phyloP scores from a whole-genome alignment of 1,139 yeast species.

The Nakaseomyces uthaithaninus region DNA sequence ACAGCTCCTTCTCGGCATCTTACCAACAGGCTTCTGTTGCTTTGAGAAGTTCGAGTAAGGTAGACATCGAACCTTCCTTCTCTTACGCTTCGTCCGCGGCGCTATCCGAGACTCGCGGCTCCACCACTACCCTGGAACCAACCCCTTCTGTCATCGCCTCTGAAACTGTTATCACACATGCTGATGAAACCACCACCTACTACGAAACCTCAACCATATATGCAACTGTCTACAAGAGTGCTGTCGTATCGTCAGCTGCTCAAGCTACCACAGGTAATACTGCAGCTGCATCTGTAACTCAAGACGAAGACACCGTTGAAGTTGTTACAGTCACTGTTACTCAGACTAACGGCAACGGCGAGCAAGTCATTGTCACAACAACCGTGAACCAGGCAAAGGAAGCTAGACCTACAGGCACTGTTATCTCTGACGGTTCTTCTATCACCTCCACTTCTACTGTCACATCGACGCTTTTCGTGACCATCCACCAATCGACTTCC shows the following conservation, averaged over 20 bases:
- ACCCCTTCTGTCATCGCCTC: slow-evolving; percentile 4
- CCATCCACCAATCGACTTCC: slow-evolving; percentile 3
- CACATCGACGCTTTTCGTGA: slow-evolving; percentile 8
- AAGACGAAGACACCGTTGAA: not conserved
- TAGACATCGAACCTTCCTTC: not conserved
- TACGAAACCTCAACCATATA: slow-evolving; percentile 8
- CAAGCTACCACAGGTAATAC: not conserved
- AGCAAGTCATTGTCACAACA: not conserved
- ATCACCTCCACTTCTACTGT: slow-evolving; percentile 7
- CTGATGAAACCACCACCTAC: slow-evolving; percentile 8
- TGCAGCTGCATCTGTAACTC: not conserved
- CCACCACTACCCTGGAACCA: slow-evolving; percentile 7
- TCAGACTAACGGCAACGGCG: slow-evolving; percentile 4
- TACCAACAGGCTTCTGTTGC: not conserved
- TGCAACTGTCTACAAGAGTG: slow-evolving; percentile 2
- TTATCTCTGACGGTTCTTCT: slow-evolving; percentile 4
- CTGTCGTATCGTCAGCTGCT: not conserved
- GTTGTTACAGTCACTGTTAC: slow-evolving; percentile 5
- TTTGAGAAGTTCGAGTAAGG: not conserved
- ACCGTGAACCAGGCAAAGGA: slow-evolving; percentile 1
- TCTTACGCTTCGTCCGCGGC: not conserved
- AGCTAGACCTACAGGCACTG: slow-evolving; percentile 1
- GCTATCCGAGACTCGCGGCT: slow-evolving; percentile 2
- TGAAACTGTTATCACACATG: slow-evolving; percentile 5
- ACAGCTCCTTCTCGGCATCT: slow-evolving; percentile 4